These are phyloP conservation scores for Alternaria sp. DNA, from an alignment of 2,329 filamentous ascomycete genomes.

Conservation along the genomic window DNA sequence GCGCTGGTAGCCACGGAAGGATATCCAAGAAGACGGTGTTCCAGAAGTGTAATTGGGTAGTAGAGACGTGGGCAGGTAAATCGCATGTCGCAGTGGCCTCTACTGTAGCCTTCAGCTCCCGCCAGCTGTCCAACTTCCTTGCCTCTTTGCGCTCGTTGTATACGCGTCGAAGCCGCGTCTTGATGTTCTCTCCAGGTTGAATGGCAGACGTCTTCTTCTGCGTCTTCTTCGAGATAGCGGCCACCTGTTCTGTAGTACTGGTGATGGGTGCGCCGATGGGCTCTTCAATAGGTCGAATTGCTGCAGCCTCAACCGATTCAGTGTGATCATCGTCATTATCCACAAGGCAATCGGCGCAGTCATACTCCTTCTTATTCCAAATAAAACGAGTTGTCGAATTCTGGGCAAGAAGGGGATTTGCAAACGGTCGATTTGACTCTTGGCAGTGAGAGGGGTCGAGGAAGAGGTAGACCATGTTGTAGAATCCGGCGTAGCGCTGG, in stretches of 20 bases:
- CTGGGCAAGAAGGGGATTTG: not conserved
- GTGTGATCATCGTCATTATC: not conserved
- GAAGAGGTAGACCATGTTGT: not conserved
- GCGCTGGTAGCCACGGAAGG: not conserved
- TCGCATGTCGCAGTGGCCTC: fast-evolving
- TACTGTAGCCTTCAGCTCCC: not conserved
- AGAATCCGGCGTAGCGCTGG: not conserved
- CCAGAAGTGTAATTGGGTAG: not conserved
- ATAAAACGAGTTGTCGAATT: not conserved
- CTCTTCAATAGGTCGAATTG: not conserved
- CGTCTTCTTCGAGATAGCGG: not conserved
- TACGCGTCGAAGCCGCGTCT: not conserved
- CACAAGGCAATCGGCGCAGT: not conserved
- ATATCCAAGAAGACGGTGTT: not conserved
- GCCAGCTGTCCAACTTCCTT: not conserved
- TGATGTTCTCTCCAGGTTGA: not conserved
- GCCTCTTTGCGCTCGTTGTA: not conserved
- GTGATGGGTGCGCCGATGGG: not conserved
- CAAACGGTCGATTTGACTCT: not conserved
- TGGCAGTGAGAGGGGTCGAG: not conserved
- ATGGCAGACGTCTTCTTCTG: not conserved
- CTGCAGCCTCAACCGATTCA: not conserved
- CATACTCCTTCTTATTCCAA: not conserved
- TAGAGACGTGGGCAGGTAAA: fast-evolving
- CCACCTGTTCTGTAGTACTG: not conserved